Evolutionary conservation across 2,329 filamentous ascomycete species (phyloP).

Genomic region (Helminthosporium solani): DNA sequence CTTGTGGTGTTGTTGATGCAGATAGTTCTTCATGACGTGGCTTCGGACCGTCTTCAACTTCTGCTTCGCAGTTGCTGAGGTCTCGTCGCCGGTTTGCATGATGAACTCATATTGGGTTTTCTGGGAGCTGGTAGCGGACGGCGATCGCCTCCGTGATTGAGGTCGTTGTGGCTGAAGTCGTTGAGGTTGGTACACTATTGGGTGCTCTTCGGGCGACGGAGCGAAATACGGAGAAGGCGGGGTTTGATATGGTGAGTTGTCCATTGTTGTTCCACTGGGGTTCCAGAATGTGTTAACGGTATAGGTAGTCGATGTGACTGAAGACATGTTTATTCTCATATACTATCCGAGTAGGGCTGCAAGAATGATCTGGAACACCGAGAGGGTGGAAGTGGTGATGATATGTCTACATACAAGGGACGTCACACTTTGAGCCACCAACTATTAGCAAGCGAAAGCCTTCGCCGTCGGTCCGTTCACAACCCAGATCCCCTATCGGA

Average conservation of each 20-base stretch:
- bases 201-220: neutral
- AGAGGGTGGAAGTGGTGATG: neutral
- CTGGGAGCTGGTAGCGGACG: neutral
- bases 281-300: neutral
- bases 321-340: neutral
- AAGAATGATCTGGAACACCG: neutral
- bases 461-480: neutral
- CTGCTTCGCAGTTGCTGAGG: constrained; percentile 12
- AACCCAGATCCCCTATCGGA: neutral
- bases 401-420: neutral
- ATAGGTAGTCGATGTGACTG: neutral
- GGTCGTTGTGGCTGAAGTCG: neutral
- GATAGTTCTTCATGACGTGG: constrained; percentile 27
- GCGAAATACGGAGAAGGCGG: neutral
- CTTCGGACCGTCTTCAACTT: constrained; percentile 26
- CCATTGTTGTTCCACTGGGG: neutral
- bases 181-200: neutral
- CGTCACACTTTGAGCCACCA: neutral
- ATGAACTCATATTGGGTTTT: constrained; percentile 24
- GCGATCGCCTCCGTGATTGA: neutral
- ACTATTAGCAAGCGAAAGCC: neutral
- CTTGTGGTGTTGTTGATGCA: constrained; percentile 15
- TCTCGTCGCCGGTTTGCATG: constrained; percentile 19
- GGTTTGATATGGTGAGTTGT: constrained; percentile 1
- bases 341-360: neutral